Evolutionary conservation across 345 rosid genomes (phyloP), one percentile per base, ranked within the genome.

Genomic region (Sisymbrium irio): DNA sequence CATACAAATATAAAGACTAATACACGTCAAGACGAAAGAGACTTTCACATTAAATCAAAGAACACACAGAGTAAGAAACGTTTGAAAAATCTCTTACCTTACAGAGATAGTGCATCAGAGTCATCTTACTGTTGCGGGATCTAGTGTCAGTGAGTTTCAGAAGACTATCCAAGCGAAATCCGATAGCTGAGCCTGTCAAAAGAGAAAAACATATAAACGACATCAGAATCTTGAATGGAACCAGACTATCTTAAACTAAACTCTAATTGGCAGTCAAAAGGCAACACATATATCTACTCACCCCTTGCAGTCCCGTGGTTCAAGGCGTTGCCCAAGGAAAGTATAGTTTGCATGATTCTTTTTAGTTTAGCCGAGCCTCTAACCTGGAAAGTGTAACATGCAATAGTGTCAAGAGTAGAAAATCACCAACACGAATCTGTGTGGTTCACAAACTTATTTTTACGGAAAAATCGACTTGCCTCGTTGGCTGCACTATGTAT

Each of bases 261-360:
- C 47, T 66, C 60, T 67, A 20, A 0, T 15, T 69, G 67, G 62
- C 25, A 62, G 30, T 44, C n/a, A 37, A 55, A 77, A 40, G 25
- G 22, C 1, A 65, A 49, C 32, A 47, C 18, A 65, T 19, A 77
- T 32, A 58, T 64, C 49, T 64, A 72, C 89, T 82, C 79, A 91
- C 97, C 97, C 84, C 97, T 86, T 50, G 96, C 93, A 75, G 96
- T 89, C 72, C 97, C 97, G 17, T 85, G 91, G 85, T 91, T 91
- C 85, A 91, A 82, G 46, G 96, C 93, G 81, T 89, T 91, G 46
- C 97, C 97, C 82, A 91, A 71, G 62, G 90, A 89, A 66, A 91
- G 97, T 81, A 91, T 86, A 53, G 90, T 82, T 76, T 89, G 97
- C 96, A 91, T 86, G 68, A 91, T 83, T 83, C 89, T 84, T 85